Evolutionary conservation across 106 monocot genomes (phyloP), one percentile per base, ranked within the genome.

Genomic region (Triglochin maritima): DNA sequence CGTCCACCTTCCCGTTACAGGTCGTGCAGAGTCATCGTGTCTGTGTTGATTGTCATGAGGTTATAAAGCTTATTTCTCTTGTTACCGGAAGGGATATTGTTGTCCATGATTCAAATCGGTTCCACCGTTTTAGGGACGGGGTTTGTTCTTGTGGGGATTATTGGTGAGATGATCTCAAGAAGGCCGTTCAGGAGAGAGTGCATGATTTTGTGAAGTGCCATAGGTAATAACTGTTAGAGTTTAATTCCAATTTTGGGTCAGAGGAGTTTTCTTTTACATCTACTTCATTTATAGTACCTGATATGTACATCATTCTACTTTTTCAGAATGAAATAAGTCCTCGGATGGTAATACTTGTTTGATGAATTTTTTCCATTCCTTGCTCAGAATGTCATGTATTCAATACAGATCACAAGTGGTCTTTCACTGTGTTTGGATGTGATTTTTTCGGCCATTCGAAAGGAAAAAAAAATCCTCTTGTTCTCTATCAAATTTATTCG

Each of bases 51-150:
- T 96, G 90, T 58, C 95, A 90, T 73, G 63, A 13, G 56, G 72
- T 69, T 7, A 80, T 96, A 47, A 83, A 87, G 72, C 49, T 88
- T 68, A 79, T 86, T 11, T 57, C 87, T 12, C 44, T 72, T 47
- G 69, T 88, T 49, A 86, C 86, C 0, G 72, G 78, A 17, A 79
- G 87, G 78, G 81, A 90, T 47, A 91, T 90, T 74, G 81, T 86
- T 62, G 66, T 88, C 61, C 83, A 91, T 69, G 95, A 91, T 84
- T 85, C 81, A 16, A 90, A 81, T 64, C 69, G 85, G 15, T 91
- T 96, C 66, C 95, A 96, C 78, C 85, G 91, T 79, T 96, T 96
- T 63, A 85, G 69, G 74, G 9, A 80, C 29, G 95, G 90, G 12
- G 65, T 54, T 47, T 96, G 84, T 67, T 83, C 83, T 51, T 90